phyloP scores from a whole-genome alignment of 805 yeast genomes.

The Torulaspora maleeae region DNA sequence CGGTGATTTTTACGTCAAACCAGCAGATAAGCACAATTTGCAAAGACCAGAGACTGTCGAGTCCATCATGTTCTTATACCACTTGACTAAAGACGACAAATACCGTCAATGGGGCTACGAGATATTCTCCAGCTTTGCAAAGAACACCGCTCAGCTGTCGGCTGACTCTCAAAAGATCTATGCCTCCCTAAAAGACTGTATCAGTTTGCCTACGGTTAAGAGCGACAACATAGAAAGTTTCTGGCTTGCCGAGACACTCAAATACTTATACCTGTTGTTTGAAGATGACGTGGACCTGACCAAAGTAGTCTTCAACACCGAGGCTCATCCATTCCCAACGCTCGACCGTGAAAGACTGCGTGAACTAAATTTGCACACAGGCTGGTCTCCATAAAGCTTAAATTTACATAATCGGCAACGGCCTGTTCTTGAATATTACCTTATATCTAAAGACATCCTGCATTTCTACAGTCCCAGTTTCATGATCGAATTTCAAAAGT shows the following conservation, averaged over 20 bases:
- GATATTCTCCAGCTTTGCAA: conserved; percentile 65
- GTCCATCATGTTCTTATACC: conserved; percentile 72
- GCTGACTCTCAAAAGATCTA: conserved; percentile 38
- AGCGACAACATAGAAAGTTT: conserved; percentile 83
- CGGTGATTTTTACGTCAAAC: conserved; percentile 64
- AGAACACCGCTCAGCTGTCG: conserved; percentile 46
- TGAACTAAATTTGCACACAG: conserved; percentile 22
- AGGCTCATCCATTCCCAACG: conserved; percentile 89
- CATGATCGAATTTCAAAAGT: conserved; percentile 43
- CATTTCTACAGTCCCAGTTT: conserved; percentile 41
- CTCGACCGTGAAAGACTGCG: conserved; percentile 32
- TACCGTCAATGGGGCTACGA: conserved; percentile 89
- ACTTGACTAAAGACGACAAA: conserved; percentile 72
- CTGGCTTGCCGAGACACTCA: conserved; percentile 92
- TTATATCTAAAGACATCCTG: conserved; percentile 57
- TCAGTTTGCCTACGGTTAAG: conserved; percentile 46
- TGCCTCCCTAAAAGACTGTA: conserved; percentile 64
- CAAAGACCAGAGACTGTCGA: conserved; percentile 96
- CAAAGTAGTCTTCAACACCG: conserved; percentile 78
- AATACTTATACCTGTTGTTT: conserved; percentile 74
- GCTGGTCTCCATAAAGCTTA: conserved; percentile 24
- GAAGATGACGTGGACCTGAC: conserved; percentile 68
- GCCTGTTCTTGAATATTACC: conserved; percentile 60
- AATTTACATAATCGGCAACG: conserved; percentile 67
- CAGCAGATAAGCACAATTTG: conserved; percentile 71